Evolutionary conservation across 2,329 filamentous ascomycete species (phyloP).

Genomic region (Annulohypoxylon truncatum): DNA sequence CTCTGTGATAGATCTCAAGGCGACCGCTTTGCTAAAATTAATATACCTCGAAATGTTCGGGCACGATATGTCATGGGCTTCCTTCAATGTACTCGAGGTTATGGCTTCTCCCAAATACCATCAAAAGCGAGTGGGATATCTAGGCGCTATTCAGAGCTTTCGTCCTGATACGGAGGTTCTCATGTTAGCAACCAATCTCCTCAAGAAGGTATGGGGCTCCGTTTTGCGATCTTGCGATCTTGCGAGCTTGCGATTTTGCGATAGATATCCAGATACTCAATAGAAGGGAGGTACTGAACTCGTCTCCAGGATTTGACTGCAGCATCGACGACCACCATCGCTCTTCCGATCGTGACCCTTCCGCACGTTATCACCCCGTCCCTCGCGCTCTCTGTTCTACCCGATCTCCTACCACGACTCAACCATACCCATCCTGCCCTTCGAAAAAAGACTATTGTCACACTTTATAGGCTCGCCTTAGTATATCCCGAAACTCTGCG

Average conservation of each 20-base stretch:
- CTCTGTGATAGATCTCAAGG: slow-evolving; percentile 80
- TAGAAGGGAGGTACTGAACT: slow-evolving; percentile 21
- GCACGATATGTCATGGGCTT: slow-evolving; percentile 99
- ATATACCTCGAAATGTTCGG: slow-evolving; percentile 99
- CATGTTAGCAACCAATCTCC: slow-evolving; percentile 94
- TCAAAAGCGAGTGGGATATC: slow-evolving; percentile 94
- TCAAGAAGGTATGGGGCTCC: slow-evolving; percentile 80
- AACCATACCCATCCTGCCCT: slow-evolving; percentile 87
- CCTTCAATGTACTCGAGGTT: slow-evolving; percentile 97
- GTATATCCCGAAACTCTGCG: slow-evolving; percentile 96
- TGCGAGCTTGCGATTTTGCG: no score
- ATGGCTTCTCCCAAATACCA: slow-evolving; percentile 97
- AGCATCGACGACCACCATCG: slow-evolving; percentile 79
- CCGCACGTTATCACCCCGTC: slow-evolving; percentile 95
- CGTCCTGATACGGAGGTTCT: slow-evolving; percentile 94
- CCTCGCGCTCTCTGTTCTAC: slow-evolving; percentile 87
- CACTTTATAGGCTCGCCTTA: slow-evolving; percentile 89
- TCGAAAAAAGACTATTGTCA: slow-evolving; percentile 95
- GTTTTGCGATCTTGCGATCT: neutral
- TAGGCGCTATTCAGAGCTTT: slow-evolving; percentile 96
- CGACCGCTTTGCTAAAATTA: slow-evolving; percentile 93
- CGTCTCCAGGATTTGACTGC: slow-evolving; percentile 75
- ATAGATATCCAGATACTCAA: neutral
- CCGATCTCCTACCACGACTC: slow-evolving; percentile 86
- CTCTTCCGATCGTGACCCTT: slow-evolving; percentile 87